These are phyloP conservation scores for Quercus robur DNA, from an alignment of 306 rosid genomes.

Conservation along the genomic window DNA sequence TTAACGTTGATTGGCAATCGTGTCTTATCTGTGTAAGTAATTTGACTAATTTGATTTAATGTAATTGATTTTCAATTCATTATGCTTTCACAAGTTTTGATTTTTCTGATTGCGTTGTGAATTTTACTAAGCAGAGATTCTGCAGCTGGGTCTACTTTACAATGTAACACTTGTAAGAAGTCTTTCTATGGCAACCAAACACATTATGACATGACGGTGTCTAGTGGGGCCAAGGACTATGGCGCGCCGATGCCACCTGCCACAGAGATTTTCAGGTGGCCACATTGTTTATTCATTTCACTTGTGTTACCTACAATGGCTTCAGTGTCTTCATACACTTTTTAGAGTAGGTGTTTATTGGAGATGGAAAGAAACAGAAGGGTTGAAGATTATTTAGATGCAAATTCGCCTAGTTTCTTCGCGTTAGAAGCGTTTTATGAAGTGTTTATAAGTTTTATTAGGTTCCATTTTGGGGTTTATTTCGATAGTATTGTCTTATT, in stretches of 20 bases:
- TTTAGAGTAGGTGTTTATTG: neutral
- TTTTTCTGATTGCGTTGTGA: conserved; percentile 18
- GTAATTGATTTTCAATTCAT: neutral
- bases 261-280: conserved; percentile 84
- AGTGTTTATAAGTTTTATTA: neutral
- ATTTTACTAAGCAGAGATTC: conserved; percentile 42
- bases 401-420: neutral
- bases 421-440: neutral
- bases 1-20: conserved; percentile 32
- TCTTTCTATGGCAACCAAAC: conserved; percentile 58
- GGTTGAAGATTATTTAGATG: neutral
- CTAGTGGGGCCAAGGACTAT: conserved; percentile 54
- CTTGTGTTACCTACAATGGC: neutral
- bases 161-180: conserved; percentile 78
- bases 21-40: conserved; percentile 58
- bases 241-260: conserved; percentile 66
- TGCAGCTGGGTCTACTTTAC: conserved; percentile 48
- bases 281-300: neutral
- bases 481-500: neutral
- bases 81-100: neutral
- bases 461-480: neutral
- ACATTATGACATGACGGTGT: conserved; percentile 60
- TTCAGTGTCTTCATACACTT: neutral
- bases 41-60: neutral
- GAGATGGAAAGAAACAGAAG: neutral